A percentile compares a stretch with the other conserved stretches of the same genome.
Evolutionary conservation across 345 rosid genomes (phyloP).

Genomic region (Lepidium africanum): DNA sequence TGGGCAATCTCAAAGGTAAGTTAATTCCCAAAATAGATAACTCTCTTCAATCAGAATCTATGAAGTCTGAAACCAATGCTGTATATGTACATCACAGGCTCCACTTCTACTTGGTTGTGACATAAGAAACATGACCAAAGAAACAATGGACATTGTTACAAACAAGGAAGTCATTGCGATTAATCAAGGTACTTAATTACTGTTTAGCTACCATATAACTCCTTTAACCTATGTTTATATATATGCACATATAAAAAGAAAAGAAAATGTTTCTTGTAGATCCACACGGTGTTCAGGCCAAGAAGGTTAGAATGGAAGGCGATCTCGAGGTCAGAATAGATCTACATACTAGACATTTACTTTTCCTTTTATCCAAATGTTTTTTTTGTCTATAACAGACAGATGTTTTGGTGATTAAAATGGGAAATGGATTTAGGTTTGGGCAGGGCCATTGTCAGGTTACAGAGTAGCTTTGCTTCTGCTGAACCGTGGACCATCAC

Average conservation of each 20-base stretch:
- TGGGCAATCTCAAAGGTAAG: constrained; percentile 94
- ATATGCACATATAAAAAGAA: not conserved
- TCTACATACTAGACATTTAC: not conserved
- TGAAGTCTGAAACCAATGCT: not conserved
- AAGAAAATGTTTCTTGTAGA: constrained; percentile 32
- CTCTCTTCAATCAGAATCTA: not conserved
- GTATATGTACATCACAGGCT: constrained; percentile 32
- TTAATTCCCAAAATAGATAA: not conserved
- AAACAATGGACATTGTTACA: constrained; percentile 42
- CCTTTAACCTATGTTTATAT: not conserved
- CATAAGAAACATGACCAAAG: constrained; percentile 57
- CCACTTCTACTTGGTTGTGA: constrained; percentile 82
- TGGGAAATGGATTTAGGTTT: constrained; percentile 36
- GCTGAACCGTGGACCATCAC: constrained; percentile 42
- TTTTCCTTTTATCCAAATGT: not conserved
- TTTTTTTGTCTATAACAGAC: not conserved
- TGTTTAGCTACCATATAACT: not conserved
- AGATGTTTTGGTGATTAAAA: not conserved
- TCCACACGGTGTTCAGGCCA: constrained; percentile 69
- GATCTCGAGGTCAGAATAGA: constrained; percentile 50
- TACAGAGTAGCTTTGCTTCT: constrained; percentile 52
- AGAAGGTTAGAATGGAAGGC: constrained; percentile 60
- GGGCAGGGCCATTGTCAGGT: constrained; percentile 70
- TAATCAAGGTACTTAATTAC: constrained; percentile 54
- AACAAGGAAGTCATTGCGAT: constrained; percentile 78